A percentile compares a stretch with the other conserved stretches of the same genome.
These are phyloP conservation scores for Diaporthe sp. DNA, from an alignment of 2,329 filamentous ascomycete species.

Conservation along the genomic window DNA sequence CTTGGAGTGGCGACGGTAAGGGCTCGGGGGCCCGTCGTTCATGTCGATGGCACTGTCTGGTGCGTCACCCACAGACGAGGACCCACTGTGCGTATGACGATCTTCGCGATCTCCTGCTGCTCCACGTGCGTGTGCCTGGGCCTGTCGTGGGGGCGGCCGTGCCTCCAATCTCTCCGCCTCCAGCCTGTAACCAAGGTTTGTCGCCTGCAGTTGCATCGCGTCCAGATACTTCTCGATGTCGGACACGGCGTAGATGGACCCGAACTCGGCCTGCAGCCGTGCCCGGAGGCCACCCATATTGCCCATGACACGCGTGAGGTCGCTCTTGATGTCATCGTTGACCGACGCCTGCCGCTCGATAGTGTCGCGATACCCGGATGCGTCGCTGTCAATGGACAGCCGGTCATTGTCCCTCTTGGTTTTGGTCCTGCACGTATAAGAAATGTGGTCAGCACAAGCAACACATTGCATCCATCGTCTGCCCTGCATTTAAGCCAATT, in stretches of 20 bases:
- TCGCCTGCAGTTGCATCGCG: conserved; percentile 75
- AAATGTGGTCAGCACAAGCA: conserved; percentile 28
- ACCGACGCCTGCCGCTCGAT: conserved; percentile 4
- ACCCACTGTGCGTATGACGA: conserved; percentile 31
- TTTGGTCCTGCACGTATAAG: conserved; percentile 32
- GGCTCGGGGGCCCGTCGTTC: conserved; percentile 47
- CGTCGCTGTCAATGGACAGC: conserved; percentile 32
- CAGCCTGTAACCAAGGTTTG: conserved; percentile 35
- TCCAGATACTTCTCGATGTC: conserved; percentile 78
- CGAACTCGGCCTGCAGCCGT: conserved; percentile 60
- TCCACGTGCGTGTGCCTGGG: conserved; percentile 22
- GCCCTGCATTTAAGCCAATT: neutral
- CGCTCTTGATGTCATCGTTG: conserved; percentile 44
- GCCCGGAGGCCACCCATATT: conserved; percentile 52
- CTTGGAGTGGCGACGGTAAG: conserved; percentile 40
- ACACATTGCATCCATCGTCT: no score
- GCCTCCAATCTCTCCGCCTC: conserved; percentile 41
- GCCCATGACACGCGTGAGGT: conserved; percentile 52
- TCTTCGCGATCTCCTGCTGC: conserved; percentile 27
- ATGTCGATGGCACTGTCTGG: conserved; percentile 60
- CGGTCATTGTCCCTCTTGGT: conserved; percentile 43
- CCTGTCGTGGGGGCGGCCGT: conserved; percentile 5
- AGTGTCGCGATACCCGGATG: conserved; percentile 27
- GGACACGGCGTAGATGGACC: conserved; percentile 77
- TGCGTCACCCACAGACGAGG: conserved; percentile 52